Conservation (phyloP, 2,329 filamentous ascomycete species). For the Claviceps cyperi region DNA sequence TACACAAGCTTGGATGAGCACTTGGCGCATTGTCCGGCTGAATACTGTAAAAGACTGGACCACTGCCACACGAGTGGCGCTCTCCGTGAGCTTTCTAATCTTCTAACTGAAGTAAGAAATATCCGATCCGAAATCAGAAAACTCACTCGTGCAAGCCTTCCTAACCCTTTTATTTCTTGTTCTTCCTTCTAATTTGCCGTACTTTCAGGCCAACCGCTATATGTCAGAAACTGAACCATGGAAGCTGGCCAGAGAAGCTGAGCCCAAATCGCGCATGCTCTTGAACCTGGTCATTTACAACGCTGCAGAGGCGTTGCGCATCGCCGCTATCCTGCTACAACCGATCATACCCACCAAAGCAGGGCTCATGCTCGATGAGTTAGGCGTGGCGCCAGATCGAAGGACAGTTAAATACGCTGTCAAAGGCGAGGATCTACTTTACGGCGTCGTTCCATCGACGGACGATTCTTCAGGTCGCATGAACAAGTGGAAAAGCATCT, state of each 20-base stretch:
- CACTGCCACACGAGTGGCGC: conserved; percentile 49
- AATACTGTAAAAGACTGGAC: conserved; percentile 42
- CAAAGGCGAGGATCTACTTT: conserved; percentile 51
- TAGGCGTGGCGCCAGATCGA: conserved; percentile 52
- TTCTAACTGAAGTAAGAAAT: conserved; percentile 40
- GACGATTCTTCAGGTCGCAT: conserved; percentile 15
- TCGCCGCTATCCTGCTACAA: conserved; percentile 72
- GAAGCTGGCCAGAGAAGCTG: conserved; percentile 32
- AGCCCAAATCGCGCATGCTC: conserved; percentile 20
- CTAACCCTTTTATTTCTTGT: not conserved
- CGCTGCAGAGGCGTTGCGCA: conserved; percentile 60
- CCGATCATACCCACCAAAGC: conserved; percentile 81
- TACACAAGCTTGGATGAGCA: conserved; percentile 15
- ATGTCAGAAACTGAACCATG: conserved; percentile 56
- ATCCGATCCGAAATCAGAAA: too few relatives aligned
- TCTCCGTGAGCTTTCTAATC: conserved; percentile 47
- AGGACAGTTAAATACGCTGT: conserved; percentile 49
- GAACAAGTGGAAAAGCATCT: conserved; percentile 29
- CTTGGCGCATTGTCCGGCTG: conserved; percentile 9
- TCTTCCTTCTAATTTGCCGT: not conserved
- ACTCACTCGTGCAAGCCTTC: not conserved
- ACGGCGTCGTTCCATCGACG: conserved; percentile 37
- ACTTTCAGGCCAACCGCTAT: conserved; percentile 24
- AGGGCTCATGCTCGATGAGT: conserved; percentile 53
- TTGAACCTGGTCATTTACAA: conserved; percentile 53